phyloP scores from a whole-genome alignment of 1,284 basidiomycete genomes.

The Rhizoctonia solani region DNA sequence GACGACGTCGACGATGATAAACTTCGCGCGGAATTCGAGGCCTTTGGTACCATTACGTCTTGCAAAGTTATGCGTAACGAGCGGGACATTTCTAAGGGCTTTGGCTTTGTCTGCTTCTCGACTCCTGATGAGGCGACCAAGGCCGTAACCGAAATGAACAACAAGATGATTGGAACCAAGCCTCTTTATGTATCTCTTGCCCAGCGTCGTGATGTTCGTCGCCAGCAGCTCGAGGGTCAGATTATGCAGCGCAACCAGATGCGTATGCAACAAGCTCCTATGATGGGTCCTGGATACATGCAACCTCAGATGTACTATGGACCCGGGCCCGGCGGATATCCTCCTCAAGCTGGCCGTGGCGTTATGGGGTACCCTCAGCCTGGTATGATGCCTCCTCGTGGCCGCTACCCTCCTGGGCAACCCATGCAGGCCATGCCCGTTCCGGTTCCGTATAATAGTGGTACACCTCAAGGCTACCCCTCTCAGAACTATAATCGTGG shows the following conservation, averaged over 20 bases:
- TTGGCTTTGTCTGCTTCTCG: constrained; percentile 99
- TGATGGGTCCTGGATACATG: constrained; percentile 77
- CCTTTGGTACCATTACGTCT: constrained; percentile 96
- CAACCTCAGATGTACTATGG: constrained; percentile 81
- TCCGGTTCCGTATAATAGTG: constrained; percentile 67
- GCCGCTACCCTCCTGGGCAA: constrained; percentile 78
- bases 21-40: constrained; percentile 93
- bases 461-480: constrained; percentile 49
- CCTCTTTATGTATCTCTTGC: constrained; percentile 99
- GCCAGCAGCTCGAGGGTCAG: constrained; percentile 98
- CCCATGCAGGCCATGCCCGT: constrained; percentile 69
- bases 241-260: constrained; percentile 96
- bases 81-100: constrained; percentile 88
- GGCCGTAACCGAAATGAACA: constrained; percentile 99
- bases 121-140: constrained; percentile 99
- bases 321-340: constrained; percentile 49
- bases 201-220: constrained; percentile 96
- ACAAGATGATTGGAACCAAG: constrained; percentile 99
- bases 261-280: constrained; percentile 89
- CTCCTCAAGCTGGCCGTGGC: constrained; percentile 77
- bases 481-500: constrained; percentile 63
- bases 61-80: constrained; percentile 99
- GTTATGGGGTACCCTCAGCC: constrained; percentile 76
- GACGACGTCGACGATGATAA: constrained; percentile 96
- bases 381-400: constrained; percentile 77